Percentiles rank a stretch among this genome's conserved stretches.
Evolutionary conservation across 2,329 filamentous ascomycete species (phyloP).

Genomic region (Polytolypa hystricis): DNA sequence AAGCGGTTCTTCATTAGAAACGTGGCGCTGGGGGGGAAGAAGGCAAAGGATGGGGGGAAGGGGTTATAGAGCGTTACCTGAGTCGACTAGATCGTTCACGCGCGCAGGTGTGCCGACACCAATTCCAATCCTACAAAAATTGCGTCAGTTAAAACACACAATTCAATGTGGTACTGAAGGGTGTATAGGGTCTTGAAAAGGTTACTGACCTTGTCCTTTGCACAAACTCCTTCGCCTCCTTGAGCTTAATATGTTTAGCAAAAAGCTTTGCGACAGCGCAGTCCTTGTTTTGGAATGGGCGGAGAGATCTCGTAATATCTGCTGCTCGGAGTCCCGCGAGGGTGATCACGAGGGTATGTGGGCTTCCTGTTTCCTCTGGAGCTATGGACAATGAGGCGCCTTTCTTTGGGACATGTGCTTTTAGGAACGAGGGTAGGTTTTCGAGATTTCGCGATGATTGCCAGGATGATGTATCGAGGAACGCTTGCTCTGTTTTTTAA

Average conservation of each 20-base stretch:
- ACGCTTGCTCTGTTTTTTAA: conserved; percentile 49
- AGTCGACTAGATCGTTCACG: conserved; percentile 69
- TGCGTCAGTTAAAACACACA: neutral
- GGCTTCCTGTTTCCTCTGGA: conserved; percentile 57
- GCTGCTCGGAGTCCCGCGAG: conserved; percentile 76
- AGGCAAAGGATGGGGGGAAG: too few relatives aligned
- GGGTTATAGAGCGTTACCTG: conserved; percentile 45
- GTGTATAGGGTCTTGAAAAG: neutral
- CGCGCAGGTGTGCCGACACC: conserved; percentile 83
- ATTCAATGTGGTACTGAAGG: neutral
- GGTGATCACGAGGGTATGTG: conserved; percentile 83
- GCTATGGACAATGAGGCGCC: conserved; percentile 51
- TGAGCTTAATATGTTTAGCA: conserved; percentile 94
- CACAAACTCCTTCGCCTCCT: conserved; percentile 70
- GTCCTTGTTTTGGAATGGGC: conserved; percentile 69
- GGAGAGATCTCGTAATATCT: conserved; percentile 63
- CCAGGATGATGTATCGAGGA: conserved; percentile 71
- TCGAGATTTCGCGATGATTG: conserved; percentile 54
- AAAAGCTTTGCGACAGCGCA: conserved; percentile 81
- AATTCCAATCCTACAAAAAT: conserved; percentile 58
- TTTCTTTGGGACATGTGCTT: conserved; percentile 44
- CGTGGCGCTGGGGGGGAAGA: too few relatives aligned
- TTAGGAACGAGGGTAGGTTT: conserved; percentile 69
- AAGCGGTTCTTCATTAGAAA: neutral
- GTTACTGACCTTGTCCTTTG: conserved; percentile 43